Percentiles rank a stretch among this genome's conserved stretches.
These are phyloP conservation scores for Condylostoma magnum DNA, from an alignment of 169 alveolate genomes.

Conservation along the genomic window DNA sequence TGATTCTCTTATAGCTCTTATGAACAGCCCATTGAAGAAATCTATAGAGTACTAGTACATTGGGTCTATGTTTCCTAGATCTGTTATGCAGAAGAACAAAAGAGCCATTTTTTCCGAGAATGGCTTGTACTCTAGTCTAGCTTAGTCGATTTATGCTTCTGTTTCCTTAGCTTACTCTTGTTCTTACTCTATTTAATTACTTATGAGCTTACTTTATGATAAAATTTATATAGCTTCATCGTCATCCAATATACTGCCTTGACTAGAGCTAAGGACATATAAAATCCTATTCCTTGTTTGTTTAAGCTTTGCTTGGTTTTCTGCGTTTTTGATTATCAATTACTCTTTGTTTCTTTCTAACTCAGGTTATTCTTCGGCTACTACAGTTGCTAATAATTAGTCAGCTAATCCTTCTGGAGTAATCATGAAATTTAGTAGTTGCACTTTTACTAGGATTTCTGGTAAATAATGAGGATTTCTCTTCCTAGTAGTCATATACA, in stretches of 20 bases:
- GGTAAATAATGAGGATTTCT: conserved; percentile 92
- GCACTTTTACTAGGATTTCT: conserved; percentile 85
- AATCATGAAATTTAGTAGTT: conserved; percentile 82
- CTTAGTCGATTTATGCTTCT: conserved; percentile 71
- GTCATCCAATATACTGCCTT: conserved; percentile 79
- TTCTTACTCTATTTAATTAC: conserved; percentile 74
- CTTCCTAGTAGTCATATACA: conserved; percentile 87
- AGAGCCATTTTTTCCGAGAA: conserved; percentile 68
- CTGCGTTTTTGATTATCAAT: conserved; percentile 74
- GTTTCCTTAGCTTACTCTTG: conserved; percentile 79
- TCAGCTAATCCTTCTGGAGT: conserved; percentile 86
- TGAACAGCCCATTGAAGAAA: conserved; percentile 49
- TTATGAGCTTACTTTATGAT: conserved; percentile 68
- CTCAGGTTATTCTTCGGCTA: conserved; percentile 82
- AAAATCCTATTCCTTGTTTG: conserved; percentile 82
- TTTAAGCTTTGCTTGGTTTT: conserved; percentile 68
- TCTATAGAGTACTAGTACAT: conserved; percentile 83
- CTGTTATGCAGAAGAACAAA: conserved; percentile 75
- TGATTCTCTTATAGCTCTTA: conserved; percentile 61
- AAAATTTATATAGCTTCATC: conserved; percentile 79
- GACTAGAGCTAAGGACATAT: conserved; percentile 62
- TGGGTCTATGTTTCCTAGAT: conserved; percentile 79
- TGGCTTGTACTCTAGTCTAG: conserved; percentile 72
- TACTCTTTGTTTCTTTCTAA: conserved; percentile 73
- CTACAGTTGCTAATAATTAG: conserved; percentile 79